Conservation (phyloP, 192 early-diverging fungal genomes). For the Coemansia sp. region DNA sequence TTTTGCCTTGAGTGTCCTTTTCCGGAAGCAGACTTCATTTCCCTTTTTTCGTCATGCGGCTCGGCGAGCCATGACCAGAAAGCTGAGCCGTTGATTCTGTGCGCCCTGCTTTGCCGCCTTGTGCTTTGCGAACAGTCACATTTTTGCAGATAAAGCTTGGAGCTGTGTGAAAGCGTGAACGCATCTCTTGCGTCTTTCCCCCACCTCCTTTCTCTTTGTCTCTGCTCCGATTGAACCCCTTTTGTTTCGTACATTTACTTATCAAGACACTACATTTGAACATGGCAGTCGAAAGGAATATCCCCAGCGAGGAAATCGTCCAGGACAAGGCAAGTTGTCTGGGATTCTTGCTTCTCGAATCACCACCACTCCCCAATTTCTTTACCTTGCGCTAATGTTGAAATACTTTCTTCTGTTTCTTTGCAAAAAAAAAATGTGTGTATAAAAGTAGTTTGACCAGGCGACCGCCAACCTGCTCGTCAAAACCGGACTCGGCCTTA, state of each 20-base stretch:
- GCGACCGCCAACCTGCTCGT: conserved; percentile 79
- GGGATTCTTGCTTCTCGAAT: neutral
- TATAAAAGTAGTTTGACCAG: conserved; percentile 74
- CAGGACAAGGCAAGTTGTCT: conserved; percentile 59
- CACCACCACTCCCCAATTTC: neutral
- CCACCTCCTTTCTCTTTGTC: neutral
- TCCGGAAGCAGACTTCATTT: neutral
- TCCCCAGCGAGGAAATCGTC: conserved; percentile 63
- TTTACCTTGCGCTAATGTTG: neutral
- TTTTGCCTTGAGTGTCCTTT: neutral
- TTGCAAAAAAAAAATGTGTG: neutral
- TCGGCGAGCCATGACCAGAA: no score
- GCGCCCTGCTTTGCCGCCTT: no score
- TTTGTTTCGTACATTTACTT: conserved; percentile 2
- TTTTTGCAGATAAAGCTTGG: no score
- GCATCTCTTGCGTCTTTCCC: no score
- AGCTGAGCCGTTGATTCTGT: no score
- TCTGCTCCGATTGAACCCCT: neutral
- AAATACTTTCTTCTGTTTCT: neutral
- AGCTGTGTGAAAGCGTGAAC: no score
- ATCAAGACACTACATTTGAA: neutral
- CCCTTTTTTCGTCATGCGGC: no score
- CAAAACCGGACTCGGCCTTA: conserved; percentile 78
- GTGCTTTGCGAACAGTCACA: no score
- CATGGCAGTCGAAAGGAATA: conserved; percentile 47